Base-by-base conservation (phyloP, 805 yeast species). In the Myxozyma udenii region DNA sequence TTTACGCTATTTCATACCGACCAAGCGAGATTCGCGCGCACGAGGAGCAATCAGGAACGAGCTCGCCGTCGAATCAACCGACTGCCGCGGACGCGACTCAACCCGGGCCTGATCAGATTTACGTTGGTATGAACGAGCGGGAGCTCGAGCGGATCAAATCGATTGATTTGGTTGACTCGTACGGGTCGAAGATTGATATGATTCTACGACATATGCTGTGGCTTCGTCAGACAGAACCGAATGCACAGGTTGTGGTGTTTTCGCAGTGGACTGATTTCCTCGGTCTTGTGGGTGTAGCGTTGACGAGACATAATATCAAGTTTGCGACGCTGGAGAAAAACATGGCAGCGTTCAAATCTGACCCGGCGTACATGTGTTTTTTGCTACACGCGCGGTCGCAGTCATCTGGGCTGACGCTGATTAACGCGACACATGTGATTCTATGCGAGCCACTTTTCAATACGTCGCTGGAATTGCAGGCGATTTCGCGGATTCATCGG, bases 371-470 rank as follows among this genome's bases (percentile, higher is more conserved):
- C n/a, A 86, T 96, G 0, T 91, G 98, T 66, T 83, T 91, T 63
- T 68, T 93, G 24, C 69, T 93, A 58, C 87, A 88, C 68, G 91
- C 96, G 0, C 83, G 81, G 58, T 83, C 90, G 0, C 87, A 90
- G 64, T 89, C 95, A 1, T 71, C 96, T 12, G 98, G 98, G 0
- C 72, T 93, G 57, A 93, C 95, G 6, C 73, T 93, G 49, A 81
- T 89, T 6, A 91, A 91, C 71, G 98, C 98, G 0, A 85, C 86
- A 2, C 96, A 93, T 66, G 91, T 93, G 0, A 84, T 90, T 55
- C 67, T 93, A 3, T 86, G 97, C 66, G 98, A 93, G 69, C 98
- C 98, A 0, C 74, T 93, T 51, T 84, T 93, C 14, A 89, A 89
- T 62, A 80, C 90, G 0, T 84, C 95, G 1, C 74, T 89, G 43